Evolutionary conservation across 768 basidiomycete species (phyloP).

Genomic region (Rhodotorula toruloides): DNA sequence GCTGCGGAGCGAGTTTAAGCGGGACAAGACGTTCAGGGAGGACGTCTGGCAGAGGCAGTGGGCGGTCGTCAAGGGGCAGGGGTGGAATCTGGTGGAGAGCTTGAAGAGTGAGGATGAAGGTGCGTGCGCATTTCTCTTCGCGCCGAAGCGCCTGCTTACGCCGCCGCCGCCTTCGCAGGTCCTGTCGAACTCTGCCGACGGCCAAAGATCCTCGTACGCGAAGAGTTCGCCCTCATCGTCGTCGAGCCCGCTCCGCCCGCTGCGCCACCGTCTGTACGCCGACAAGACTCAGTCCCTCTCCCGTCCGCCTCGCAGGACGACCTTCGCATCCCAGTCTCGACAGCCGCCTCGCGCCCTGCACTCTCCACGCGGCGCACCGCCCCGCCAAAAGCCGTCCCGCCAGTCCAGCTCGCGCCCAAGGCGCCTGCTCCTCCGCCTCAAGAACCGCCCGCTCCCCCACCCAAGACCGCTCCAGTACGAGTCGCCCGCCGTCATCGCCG

Average conservation of each 20-base stretch:
- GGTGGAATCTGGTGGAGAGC: conserved; percentile 82
- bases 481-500: too few relatives aligned
- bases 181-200: conserved; percentile 84
- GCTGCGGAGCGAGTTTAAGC: conserved; percentile 66
- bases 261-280: too few relatives aligned
- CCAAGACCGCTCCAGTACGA: too few relatives aligned
- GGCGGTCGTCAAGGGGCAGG: conserved; percentile 89
- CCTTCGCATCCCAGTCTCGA: not conserved
- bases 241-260: conserved; percentile 26
- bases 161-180: conserved; percentile 50
- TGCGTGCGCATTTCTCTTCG: not conserved
- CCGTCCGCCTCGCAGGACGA: not conserved
- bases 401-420: not conserved
- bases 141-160: not conserved
- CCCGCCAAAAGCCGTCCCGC: not conserved
- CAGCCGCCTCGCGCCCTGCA: not conserved
- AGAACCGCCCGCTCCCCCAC: too few relatives aligned
- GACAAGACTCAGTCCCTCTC: not conserved
- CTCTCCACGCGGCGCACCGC: not conserved
- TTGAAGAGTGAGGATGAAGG: conserved; percentile 37
- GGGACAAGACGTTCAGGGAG: conserved; percentile 60
- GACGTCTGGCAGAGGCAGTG: conserved; percentile 61
- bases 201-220: conserved; percentile 73
- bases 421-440: not conserved
- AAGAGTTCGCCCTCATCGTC: conserved; percentile 61